These are phyloP conservation scores for Cladophialophora carrionii DNA, from an alignment of 2,329 filamentous ascomycete species.

Conservation along the genomic window DNA sequence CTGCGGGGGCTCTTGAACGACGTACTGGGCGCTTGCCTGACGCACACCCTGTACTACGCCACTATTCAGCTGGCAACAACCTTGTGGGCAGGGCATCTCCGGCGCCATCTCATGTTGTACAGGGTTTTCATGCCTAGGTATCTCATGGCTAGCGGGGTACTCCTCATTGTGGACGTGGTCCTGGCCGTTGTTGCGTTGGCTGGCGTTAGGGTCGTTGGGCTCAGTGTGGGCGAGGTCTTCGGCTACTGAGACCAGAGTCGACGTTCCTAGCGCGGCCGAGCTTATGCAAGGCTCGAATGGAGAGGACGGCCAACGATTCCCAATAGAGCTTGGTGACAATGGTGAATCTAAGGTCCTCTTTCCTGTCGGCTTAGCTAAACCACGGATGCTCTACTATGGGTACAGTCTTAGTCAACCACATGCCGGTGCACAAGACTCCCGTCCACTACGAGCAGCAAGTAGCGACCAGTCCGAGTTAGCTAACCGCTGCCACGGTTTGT, in stretches of 20 bases:
- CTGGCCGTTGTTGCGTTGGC: conserved; percentile 69
- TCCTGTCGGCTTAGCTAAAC: neutral
- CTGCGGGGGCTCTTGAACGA: conserved; percentile 52
- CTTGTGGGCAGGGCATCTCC: conserved; percentile 83
- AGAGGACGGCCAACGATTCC: neutral
- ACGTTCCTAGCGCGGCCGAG: neutral
- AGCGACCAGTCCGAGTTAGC: neutral
- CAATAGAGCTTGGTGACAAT: neutral
- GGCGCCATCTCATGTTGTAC: conserved; percentile 94
- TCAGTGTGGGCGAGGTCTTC: conserved; percentile 85
- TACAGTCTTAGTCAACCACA: conserved; percentile 1
- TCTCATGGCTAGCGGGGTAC: conserved; percentile 73
- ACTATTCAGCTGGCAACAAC: conserved; percentile 83
- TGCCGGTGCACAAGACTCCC: neutral
- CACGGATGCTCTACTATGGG: neutral
- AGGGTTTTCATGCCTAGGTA: conserved; percentile 90
- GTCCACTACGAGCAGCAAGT: neutral
- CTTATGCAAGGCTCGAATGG: conserved; percentile 6
- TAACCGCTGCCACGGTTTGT: conserved; percentile 4
- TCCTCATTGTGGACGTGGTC: conserved; percentile 78
- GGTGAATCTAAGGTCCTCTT: conserved; percentile 12
- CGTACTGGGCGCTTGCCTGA: conserved; percentile 70
- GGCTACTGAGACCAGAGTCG: conserved; percentile 63
- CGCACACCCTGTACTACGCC: conserved; percentile 80
- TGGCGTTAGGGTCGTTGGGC: conserved; percentile 73